Conservation (phyloP, 352 stramenopile species). For the Globisporangium cylindrosporum region DNA sequence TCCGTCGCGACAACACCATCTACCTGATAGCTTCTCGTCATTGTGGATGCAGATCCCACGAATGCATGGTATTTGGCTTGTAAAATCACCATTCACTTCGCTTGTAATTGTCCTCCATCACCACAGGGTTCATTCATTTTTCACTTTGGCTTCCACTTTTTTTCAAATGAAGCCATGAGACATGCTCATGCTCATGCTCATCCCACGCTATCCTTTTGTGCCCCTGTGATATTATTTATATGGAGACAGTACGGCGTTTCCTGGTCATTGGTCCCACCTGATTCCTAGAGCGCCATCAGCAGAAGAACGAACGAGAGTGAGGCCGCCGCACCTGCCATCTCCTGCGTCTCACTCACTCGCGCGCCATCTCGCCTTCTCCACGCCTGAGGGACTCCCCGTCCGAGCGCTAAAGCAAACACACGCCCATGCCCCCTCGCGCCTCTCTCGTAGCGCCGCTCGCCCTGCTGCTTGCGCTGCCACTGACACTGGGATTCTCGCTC, state of each 20-base stretch:
- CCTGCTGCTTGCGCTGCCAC: conserved; percentile 7
- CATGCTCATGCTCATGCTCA: neutral
- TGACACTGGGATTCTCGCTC: conserved; percentile 28
- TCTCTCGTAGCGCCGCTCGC: neutral
- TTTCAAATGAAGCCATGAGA: neutral
- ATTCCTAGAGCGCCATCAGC: conserved; percentile 9
- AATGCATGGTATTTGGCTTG: no score
- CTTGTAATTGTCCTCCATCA: neutral
- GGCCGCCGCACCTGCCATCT: neutral
- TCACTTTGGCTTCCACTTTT: neutral
- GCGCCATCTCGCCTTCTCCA: neutral
- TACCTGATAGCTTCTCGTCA: neutral
- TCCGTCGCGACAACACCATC: neutral
- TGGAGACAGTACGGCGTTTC: neutral
- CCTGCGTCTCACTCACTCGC: no score
- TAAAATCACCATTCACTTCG: neutral
- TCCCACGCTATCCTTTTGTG: neutral
- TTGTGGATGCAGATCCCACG: no score
- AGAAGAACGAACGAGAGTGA: neutral
- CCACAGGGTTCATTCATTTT: neutral
- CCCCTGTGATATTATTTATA: neutral
- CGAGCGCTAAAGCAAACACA: neutral
- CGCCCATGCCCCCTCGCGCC: neutral
- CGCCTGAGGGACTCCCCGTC: no score
- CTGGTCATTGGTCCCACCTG: conserved; percentile 7